Evolutionary conservation across 163 green algal species (phyloP).

Genomic region (Trebouxiophyceae sp.): DNA sequence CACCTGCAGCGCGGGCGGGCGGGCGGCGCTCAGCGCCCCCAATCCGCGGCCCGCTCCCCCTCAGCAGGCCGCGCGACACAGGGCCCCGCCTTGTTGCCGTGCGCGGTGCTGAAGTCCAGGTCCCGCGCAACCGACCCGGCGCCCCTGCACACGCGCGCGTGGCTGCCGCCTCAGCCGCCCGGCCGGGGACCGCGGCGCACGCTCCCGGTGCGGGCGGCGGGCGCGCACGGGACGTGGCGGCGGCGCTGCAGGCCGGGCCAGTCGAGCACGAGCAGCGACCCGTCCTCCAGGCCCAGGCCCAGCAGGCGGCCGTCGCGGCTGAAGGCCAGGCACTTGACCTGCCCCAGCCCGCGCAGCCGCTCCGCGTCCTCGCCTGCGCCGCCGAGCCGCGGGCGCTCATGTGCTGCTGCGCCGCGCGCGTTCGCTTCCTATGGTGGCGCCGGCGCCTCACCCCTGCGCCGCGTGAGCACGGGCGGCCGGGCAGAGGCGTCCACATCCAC

Average conservation of each 20-base stretch:
- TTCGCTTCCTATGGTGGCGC: background rate
- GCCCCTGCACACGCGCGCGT: too few species aligned
- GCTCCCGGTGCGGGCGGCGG: too few species aligned
- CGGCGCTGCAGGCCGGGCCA: constrained; percentile 22
- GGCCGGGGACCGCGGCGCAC: too few species aligned
- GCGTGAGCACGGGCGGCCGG: background rate
- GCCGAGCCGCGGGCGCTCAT: constrained; percentile 5
- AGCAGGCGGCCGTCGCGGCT: constrained; percentile 26
- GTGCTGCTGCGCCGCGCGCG: background rate
- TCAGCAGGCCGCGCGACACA: too few species aligned
- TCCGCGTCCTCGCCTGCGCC: constrained; percentile 11
- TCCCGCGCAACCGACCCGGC: too few species aligned
- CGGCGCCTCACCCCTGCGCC: background rate
- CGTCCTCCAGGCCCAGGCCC: constrained; percentile 33
- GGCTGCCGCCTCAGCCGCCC: too few species aligned
- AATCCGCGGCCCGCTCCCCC: too few species aligned
- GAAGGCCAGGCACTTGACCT: constrained; percentile 36
- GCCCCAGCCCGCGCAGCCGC: background rate
- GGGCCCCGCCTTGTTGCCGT: constrained; percentile 34
- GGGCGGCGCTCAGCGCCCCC: too few species aligned
- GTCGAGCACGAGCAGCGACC: constrained; percentile 22
- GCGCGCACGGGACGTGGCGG: background rate
- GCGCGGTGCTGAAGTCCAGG: constrained; percentile 31
- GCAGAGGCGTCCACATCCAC: constrained; percentile 18
- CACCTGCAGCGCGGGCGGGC: constrained; percentile 15